Conservation (phyloP, 2,329 filamentous ascomycete genomes). For the Aspergillus sp. region DNA sequence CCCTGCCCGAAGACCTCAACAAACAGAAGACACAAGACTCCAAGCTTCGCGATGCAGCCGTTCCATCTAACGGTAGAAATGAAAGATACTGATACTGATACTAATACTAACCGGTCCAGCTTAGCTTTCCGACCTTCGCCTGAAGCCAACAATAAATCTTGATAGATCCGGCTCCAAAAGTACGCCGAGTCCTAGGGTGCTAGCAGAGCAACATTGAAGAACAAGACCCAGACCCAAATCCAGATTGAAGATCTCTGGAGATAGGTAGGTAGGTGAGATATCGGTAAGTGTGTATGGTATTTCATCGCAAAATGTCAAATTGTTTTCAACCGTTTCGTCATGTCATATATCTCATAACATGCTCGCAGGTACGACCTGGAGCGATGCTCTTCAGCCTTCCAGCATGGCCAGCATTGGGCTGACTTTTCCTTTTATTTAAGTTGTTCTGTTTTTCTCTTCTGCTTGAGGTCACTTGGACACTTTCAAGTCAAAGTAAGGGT, state of each 20-base stretch:
- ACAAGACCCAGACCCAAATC: neutral
- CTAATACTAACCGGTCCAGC: neutral
- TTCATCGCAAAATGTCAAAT: neutral
- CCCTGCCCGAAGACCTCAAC: neutral
- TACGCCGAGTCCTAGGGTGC: conserved; percentile 1
- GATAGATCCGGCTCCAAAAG: conserved; percentile 2
- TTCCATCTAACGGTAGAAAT: neutral
- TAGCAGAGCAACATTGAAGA: neutral
- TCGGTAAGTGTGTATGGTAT: neutral
- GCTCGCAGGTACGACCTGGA: neutral
- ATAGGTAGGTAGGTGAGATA: neutral
- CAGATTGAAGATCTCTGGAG: neutral
- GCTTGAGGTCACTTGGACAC: neutral
- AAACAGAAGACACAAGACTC: neutral
- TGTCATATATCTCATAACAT: conserved; percentile 13
- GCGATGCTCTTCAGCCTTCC: conserved; percentile 7
- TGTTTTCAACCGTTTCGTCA: conserved; percentile 4
- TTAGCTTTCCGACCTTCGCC: neutral
- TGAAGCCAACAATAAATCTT: neutral
- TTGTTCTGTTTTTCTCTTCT: neutral
- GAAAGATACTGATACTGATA: neutral
- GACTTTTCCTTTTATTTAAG: neutral
- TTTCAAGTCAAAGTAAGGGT: conserved; percentile 7
- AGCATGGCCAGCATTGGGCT: conserved; percentile 13
- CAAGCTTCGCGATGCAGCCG: neutral